Base-by-base conservation (phyloP, 2,329 filamentous ascomycete genomes). In the Cytospora leucostoma region DNA sequence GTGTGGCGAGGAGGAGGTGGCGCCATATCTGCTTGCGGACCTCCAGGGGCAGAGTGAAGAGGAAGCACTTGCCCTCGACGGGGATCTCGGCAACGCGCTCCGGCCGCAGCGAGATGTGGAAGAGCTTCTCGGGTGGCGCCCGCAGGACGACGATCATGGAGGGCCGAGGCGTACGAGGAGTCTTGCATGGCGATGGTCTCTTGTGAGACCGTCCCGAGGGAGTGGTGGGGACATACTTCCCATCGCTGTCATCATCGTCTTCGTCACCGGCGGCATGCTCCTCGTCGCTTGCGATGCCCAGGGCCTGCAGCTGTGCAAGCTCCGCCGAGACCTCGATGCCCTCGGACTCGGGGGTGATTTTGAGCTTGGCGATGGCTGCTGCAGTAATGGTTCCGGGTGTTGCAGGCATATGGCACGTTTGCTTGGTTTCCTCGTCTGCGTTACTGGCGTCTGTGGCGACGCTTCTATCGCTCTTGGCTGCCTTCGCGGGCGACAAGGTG, bases 1-100 rank as follows among this genome's bases (percentile, higher is more conserved):
- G 63, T 0, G 63, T 60, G 12, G 70, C 71, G 11, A 73, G 54
- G 10, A 78, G 71, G 12, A 75, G 37, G 40, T 72, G 59, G 5
- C 72, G 66, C 19, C 75, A 71, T 7, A 78, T 75, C 60, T 70
- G 67, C 33, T 75, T 69, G 6, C 72, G 71, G 33, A 77, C 62
- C 68, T 78, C 76, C 2, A 66, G 11, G 0, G 74, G 67, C 27
- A 77, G 33, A 0, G 7, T 54, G 2, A 62, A 35, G 34, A 65
- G 59, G 50, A 65, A 59, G 44, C 55, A 54, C 8, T 8, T 17
- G 47, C 33, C 35, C 11, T 13, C 50, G 17, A 57, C 53, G 13
- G 60, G 60, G 11, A 56, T 19, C 2, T 59, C 54, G 8, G 59
- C 59, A 5, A 15, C 21, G 47, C 54, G 52, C 13, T 40, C 35